These are phyloP conservation scores for Senna siamea DNA, from an alignment of 306 rosid species.

Conservation along the genomic window DNA sequence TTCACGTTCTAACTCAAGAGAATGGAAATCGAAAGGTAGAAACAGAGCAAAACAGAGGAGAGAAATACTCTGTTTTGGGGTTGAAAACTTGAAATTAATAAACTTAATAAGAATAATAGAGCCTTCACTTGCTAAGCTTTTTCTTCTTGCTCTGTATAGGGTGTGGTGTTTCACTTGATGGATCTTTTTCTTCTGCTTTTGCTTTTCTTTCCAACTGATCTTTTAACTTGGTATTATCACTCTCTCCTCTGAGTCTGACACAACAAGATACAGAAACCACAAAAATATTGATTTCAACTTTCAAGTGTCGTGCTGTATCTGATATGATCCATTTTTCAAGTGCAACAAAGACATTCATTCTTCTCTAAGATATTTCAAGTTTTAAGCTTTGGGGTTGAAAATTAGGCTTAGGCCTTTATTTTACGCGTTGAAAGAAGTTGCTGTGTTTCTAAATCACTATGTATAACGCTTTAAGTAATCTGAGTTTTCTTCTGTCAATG, in stretches of 20 bases:
- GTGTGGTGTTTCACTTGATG: constrained; percentile 40
- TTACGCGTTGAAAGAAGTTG: too few species aligned
- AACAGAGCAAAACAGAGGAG: constrained; percentile 30
- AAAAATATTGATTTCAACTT: too few species aligned
- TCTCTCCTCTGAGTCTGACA: not conserved
- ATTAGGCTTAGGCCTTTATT: not conserved
- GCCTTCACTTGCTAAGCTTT: constrained; percentile 31
- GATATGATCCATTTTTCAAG: not conserved
- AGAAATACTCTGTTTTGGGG: constrained; percentile 27
- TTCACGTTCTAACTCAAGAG: constrained; percentile 51
- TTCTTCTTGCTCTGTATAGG: constrained; percentile 57
- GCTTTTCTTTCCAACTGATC: constrained; percentile 18
- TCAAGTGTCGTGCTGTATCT: too few species aligned
- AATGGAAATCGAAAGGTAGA: not conserved
- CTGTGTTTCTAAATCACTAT: too few species aligned
- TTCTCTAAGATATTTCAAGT: not conserved
- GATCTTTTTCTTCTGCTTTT: constrained; percentile 26
- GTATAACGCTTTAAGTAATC: too few species aligned
- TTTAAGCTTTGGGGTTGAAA: not conserved
- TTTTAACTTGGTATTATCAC: too few species aligned
- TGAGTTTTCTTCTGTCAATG: not conserved
- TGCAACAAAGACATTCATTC: not conserved
- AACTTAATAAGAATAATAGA: constrained; percentile 29
- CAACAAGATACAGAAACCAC: too few species aligned
- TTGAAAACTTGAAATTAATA: constrained; percentile 39